Conservation (phyloP, 768 basidiomycete genomes). For the Auricularia sp. region DNA sequence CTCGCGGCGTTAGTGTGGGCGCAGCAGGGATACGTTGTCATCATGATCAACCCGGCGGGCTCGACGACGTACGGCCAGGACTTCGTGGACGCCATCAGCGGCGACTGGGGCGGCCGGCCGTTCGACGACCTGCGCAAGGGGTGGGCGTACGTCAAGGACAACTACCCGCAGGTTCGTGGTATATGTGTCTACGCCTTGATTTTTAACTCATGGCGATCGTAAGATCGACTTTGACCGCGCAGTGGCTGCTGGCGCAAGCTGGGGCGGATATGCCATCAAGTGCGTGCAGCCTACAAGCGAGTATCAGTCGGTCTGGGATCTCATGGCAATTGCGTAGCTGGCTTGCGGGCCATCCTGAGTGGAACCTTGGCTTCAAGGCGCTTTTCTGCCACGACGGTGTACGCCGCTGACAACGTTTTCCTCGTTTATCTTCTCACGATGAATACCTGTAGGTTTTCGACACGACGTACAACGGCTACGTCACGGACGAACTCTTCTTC, state of each 20-base stretch:
- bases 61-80: slow-evolving; percentile 91
- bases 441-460: slow-evolving; percentile 51
- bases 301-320: no score
- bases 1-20: slow-evolving; percentile 62
- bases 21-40: slow-evolving; percentile 78
- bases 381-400: slow-evolving; percentile 90
- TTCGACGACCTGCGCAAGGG: slow-evolving; percentile 68
- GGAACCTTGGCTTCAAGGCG: slow-evolving; percentile 81
- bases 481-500: slow-evolving; percentile 88
- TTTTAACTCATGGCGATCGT: slow-evolving; percentile 8
- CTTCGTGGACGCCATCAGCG: slow-evolving; percentile 68
- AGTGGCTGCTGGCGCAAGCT: slow-evolving; percentile 61
- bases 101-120: slow-evolving; percentile 82
- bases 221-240: slow-evolving; percentile 17
- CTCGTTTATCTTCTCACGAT: not conserved
- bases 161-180: slow-evolving; percentile 39
- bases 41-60: slow-evolving; percentile 89
- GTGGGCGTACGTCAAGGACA: slow-evolving; percentile 57
- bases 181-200: slow-evolving; percentile 15
- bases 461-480: slow-evolving; percentile 66
- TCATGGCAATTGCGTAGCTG: no score
- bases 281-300: no score
- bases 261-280: slow-evolving; percentile 88
- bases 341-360: slow-evolving; percentile 92
- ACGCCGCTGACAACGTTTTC: slow-evolving; percentile 11